Base-by-base conservation (phyloP, 2,329 filamentous ascomycete genomes). In the Fusarium sp. region DNA sequence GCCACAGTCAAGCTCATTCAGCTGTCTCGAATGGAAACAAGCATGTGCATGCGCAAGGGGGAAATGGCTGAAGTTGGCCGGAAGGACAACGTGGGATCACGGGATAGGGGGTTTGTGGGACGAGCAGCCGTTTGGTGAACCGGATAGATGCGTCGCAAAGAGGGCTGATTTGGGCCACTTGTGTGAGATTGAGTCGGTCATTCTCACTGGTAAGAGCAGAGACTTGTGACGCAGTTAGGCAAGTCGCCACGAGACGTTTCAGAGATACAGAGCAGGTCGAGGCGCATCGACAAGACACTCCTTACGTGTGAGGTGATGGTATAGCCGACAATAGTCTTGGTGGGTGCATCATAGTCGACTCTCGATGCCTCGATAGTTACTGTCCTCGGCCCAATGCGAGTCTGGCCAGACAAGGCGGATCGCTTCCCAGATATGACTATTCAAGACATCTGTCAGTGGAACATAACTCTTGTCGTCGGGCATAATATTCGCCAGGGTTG, bases 321-420 rank as follows among this genome's bases (percentile, higher is more conserved):
- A 41, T 49, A 53, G 30, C 31, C 31, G 36, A 59, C 51, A 50
- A 30, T 47, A 20, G 16, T 46, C 33, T 46, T 41, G 56, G 31
- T 30, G 13, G 20, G 37, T 30, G 26, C 40, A 71, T 83, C 85
- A 97, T 80, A 97, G 82, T 72, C 92, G 88, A 79, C 92, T 94
- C 81, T 97, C 93, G 62, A 96, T 84, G 45, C 88, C 86, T 62
- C 89, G 85, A 79, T 89, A 85, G 59, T 81, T 87, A 73, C 89
- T 86, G 75, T 93, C 89, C 62, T 90, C 89, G 20, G 93, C 92
- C 92, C 94, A 97, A 72, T 91, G 88, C 40, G 88, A 90, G 73
- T 97, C 93, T 3, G 96, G 96, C 96, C 96, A 99, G 69, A 99
- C 91, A 68, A 91, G 85, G 62, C 91, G 89, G 77, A 99, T 89